These are phyloP conservation scores for Penicillium salamii DNA, from an alignment of 495 filamentous ascomycete genomes.

Conservation along the genomic window DNA sequence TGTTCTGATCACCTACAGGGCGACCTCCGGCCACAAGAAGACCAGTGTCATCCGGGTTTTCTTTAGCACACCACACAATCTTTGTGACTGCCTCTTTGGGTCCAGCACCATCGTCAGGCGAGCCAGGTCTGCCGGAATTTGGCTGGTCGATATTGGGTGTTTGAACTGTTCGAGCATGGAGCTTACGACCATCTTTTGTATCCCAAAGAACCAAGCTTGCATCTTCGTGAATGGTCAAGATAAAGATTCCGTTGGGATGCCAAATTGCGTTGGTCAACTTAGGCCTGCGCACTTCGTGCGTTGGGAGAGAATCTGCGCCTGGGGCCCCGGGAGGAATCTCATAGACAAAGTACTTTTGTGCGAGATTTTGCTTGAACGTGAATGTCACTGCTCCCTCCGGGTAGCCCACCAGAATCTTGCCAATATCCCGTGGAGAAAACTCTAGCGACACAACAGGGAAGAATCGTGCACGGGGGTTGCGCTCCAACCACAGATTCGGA, in stretches of 20 bases:
- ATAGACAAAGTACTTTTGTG: constrained; percentile 78
- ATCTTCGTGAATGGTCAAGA: constrained; percentile 86
- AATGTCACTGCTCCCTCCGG: constrained; percentile 82
- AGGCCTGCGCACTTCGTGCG: constrained; percentile 58
- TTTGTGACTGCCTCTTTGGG: constrained; percentile 69
- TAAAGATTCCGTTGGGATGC: constrained; percentile 93
- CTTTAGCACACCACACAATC: constrained; percentile 87
- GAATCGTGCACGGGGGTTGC: constrained; percentile 53
- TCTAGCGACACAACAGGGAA: constrained; percentile 70
- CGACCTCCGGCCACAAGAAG: constrained; percentile 83
- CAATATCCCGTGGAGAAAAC: constrained; percentile 88
- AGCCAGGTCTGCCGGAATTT: constrained; percentile 40
- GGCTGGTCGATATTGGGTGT: constrained; percentile 67
- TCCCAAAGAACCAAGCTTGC: constrained; percentile 92
- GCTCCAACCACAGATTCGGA: constrained; percentile 77
- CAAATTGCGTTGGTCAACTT: constrained; percentile 75
- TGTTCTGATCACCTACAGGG: constrained; percentile 56
- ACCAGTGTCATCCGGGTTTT: constrained; percentile 88
- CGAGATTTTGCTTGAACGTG: constrained; percentile 83
- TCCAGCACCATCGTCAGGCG: constrained; percentile 43
- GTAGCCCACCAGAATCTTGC: constrained; percentile 87
- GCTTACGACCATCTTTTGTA: constrained; percentile 79
- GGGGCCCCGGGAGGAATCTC: constrained; percentile 77
- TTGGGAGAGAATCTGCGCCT: constrained; percentile 67
- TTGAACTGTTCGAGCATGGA: constrained; percentile 79